Evolutionary conservation across 306 rosid genomes (phyloP).

Genomic region (Sophora flavescens): DNA sequence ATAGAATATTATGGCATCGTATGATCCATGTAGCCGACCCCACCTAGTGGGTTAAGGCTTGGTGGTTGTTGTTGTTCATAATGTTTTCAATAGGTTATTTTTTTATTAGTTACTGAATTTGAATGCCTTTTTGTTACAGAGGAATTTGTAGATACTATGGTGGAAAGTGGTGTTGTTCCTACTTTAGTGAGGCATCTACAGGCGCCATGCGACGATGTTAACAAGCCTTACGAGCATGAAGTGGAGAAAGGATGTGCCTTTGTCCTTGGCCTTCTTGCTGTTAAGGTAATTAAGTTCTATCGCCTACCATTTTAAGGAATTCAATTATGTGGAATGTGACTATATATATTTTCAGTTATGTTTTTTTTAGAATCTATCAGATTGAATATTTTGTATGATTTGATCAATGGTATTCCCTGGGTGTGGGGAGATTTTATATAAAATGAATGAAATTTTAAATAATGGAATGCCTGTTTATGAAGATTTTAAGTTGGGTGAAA

Average conservation of each 20-base stretch:
- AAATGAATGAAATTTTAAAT: too few relatives aligned
- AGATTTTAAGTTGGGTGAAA: background rate
- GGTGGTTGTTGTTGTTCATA: too few relatives aligned
- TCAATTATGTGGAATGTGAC: background rate
- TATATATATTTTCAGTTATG: too few relatives aligned
- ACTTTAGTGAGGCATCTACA: constrained; percentile 55
- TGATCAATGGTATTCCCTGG: too few relatives aligned
- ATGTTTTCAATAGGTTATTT: too few relatives aligned
- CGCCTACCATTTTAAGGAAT: background rate
- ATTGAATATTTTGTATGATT: too few relatives aligned
- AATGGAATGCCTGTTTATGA: background rate
- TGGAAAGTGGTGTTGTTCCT: constrained; percentile 54
- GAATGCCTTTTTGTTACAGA: constrained; percentile 42
- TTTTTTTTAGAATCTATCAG: too few relatives aligned
- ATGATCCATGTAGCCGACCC: too few relatives aligned
- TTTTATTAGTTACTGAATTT: too few relatives aligned
- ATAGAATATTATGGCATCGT: too few relatives aligned
- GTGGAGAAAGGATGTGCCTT: constrained; percentile 57
- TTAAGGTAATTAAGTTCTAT: constrained; percentile 50
- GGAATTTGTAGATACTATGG: constrained; percentile 48
- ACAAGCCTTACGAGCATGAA: constrained; percentile 34
- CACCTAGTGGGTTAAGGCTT: too few relatives aligned
- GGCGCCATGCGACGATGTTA: constrained; percentile 9
- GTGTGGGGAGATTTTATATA: too few relatives aligned
- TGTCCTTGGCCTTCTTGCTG: constrained; percentile 61